These are phyloP conservation scores for Sugiyamaella valdiviana DNA, from an alignment of 805 yeast species.

Conservation along the genomic window DNA sequence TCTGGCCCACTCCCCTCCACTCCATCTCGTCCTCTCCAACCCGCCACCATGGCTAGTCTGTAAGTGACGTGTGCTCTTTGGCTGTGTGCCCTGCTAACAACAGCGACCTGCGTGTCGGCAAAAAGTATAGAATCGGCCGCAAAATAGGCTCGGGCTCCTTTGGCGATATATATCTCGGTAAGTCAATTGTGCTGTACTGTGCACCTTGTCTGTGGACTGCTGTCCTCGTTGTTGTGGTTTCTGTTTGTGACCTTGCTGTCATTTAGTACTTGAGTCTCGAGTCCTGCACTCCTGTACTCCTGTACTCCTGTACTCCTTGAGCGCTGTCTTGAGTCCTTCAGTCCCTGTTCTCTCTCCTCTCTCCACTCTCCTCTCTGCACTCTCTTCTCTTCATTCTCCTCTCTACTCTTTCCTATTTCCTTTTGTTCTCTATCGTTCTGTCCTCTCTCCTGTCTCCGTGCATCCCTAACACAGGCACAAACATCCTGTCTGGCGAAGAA, in stretches of 20 bases:
- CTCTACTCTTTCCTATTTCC: not conserved
- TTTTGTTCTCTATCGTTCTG: not conserved
- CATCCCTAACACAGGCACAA: constrained; percentile 48
- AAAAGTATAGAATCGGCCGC: constrained; percentile 88
- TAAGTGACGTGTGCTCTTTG: not conserved
- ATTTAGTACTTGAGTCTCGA: not conserved
- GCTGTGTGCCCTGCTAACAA: constrained; percentile 22
- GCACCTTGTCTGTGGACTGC: not conserved
- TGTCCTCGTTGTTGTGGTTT: not conserved
- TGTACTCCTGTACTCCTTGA: not conserved
- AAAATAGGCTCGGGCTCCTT: constrained; percentile 96
- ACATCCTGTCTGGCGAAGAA: constrained; percentile 92
- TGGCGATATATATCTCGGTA: constrained; percentile 85
- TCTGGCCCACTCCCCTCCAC: too few relatives aligned
- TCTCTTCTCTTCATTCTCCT: not conserved
- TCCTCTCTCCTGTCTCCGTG: not conserved
- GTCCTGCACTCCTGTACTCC: not conserved
- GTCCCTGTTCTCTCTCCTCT: too few relatives aligned
- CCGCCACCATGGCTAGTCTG: not conserved
- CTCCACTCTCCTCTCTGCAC: not conserved
- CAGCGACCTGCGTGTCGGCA: constrained; percentile 82
- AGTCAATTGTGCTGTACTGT: constrained; percentile 6
- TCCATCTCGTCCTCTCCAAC: too few relatives aligned
- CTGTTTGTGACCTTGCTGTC: too few relatives aligned
- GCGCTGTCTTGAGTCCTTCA: not conserved